Evolutionary conservation across 1,284 basidiomycete genomes (phyloP), one percentile per base, ranked within the genome.

Genomic region (Trametes sp.): DNA sequence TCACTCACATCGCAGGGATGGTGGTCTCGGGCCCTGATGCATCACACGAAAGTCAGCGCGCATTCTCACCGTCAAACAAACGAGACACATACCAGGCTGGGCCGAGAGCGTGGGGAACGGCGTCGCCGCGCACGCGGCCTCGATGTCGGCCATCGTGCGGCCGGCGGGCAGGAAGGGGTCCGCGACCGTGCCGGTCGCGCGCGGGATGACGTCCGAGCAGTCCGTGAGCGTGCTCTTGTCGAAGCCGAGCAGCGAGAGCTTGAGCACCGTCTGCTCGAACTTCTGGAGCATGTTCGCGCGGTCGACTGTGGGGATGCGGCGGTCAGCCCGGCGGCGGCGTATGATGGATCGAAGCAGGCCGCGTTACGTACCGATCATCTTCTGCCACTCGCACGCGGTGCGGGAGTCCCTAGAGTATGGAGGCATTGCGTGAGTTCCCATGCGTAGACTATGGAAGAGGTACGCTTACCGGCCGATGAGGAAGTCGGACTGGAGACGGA

Each of bases 311-410:
- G 35, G 9, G 33, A 13, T 21, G 19, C 29, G 41, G 13, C n/a
- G 42, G 35, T 55, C 35, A 62, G 57, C 2, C 19, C 19, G 31
- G 36, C 24, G 45, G 51, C 16, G 46, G 23, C 24, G 28, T 26
- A 2, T 2, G 31, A 13, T 3, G 19, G 29, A 53, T 23, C 9
- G 31, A 5, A 19, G 11, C 5, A 6, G 6, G n/a, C n/a, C n/a
- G n/a, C 16, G 9, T 11, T 28, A 63, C 66, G 53, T 41, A 68
- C 66, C 62, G 61, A 79, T 71, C 67, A 74, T 72, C 29, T 62
- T 69, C 61, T 78, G 77, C 77, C 78, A 80, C 60, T 73, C 68
- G 72, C 79, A 80, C 14, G 76, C 69, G 21, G 77, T 77, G 31
- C 72, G 68, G 28, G 70, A 57, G 54, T 76, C 73, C 38, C 69